Base-by-base conservation (phyloP, 108 stramenopile species). In the Cyclotella cryptica region DNA sequence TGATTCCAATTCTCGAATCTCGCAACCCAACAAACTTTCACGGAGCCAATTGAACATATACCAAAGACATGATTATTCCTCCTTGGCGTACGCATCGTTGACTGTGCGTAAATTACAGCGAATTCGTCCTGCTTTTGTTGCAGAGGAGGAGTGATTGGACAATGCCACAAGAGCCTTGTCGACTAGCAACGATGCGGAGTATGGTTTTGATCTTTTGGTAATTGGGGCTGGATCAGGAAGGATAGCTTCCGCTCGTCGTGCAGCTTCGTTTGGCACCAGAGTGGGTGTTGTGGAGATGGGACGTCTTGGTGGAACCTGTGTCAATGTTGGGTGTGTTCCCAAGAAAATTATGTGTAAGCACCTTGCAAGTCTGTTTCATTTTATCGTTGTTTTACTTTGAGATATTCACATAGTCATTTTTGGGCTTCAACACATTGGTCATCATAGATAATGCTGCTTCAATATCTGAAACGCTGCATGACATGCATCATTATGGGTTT, bases 241-340 rank as follows among this genome's bases (percentile, higher is more conserved):
- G 12, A 88, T 94, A 30, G 84, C 86, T 1, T 82, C 78, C 21
- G 92, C 92, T 44, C 77, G 91, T 58, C 84, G 98, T 60, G 94
- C 97, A 19, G 98, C 98, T 28, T 51, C 67, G 0, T 93, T 97
- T 73, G 91, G 92, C 14, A 87, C 85, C 17, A 93, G 91, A 71
- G 97, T 98, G 10, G 96, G 83, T 0, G 78, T 98, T n/a, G 72
- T 97, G 30, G 97, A 98, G 85, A 71, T 73, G 44, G 88, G 84
- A 10, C 69, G 86, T 41, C 66, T 97, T 67, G 98, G 98, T 10
- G 97, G 98, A 41, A 98, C 98, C 27, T 98, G 98, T 69, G 98
- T 98, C 69, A 98, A 98, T 80, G 97, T 98, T 0, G 98, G 98
- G 8, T 98, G 98, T 83, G 94, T 97, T 0, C 96, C 96, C 18